Conservation (phyloP, 2,329 filamentous ascomycete species). For the Colletotrichum sp. region DNA sequence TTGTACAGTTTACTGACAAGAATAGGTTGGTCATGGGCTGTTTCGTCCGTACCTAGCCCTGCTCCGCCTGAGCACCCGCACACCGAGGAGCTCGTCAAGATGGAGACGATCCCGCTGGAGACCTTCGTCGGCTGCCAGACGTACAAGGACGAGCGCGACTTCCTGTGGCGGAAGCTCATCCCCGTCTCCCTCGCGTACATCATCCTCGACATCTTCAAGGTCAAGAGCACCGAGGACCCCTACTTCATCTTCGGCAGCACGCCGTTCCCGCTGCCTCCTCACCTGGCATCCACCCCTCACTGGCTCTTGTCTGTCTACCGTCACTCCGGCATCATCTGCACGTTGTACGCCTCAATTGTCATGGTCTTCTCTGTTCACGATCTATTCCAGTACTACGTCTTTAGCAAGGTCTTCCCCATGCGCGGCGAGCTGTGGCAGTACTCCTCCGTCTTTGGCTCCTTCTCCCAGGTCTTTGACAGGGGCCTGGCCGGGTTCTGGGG, state of each 20-base stretch:
- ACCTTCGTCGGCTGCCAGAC: conserved; percentile 53
- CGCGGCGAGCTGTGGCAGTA: conserved; percentile 57
- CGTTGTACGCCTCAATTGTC: conserved; percentile 65
- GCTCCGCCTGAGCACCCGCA: conserved; percentile 46
- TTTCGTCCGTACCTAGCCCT: conserved; percentile 51
- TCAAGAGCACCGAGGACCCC: conserved; percentile 74
- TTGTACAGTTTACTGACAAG: background rate
- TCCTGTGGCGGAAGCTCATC: conserved; percentile 50
- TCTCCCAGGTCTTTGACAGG: conserved; percentile 62
- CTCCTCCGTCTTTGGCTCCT: conserved; percentile 61
- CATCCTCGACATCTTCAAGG: conserved; percentile 72
- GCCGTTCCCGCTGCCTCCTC: conserved; percentile 42
- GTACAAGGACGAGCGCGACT: conserved; percentile 43
- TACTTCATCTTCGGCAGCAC: conserved; percentile 70
- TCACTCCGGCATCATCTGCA: conserved; percentile 58
- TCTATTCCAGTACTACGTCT: conserved; percentile 56
- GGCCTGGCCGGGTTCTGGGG: conserved; percentile 87
- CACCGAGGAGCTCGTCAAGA: conserved; percentile 41
- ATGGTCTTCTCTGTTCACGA: conserved; percentile 66
- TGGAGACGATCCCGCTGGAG: conserved; percentile 44
- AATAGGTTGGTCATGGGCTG: conserved; percentile 63
- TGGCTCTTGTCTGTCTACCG: conserved; percentile 60
- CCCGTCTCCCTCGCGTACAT: conserved; percentile 65
- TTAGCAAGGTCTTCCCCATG: conserved; percentile 56
- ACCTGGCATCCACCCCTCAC: conserved; percentile 46